Evolutionary conservation across 305 asterid genomes (phyloP).

Genomic region (Plantago lanceolata): DNA sequence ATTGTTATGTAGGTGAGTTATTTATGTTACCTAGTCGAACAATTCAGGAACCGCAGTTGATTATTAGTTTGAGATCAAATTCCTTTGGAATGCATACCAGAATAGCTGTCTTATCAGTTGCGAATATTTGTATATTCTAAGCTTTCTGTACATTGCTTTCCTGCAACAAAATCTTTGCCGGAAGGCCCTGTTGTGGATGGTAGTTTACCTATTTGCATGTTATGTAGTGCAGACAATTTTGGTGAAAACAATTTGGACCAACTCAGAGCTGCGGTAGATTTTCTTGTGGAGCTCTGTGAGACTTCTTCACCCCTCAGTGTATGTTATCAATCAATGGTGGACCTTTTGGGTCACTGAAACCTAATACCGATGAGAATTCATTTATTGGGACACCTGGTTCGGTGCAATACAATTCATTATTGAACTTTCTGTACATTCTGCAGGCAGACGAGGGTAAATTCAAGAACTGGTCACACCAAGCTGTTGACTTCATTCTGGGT

Average conservation of each 20-base stretch:
- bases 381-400: slow-evolving; percentile 11
- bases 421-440: slow-evolving; percentile 24
- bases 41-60: background rate
- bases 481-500: slow-evolving; percentile 88
- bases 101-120: background rate
- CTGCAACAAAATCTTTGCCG: background rate
- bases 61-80: background rate
- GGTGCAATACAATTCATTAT: slow-evolving; percentile 11
- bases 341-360: slow-evolving; percentile 13
- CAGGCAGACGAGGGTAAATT: slow-evolving; percentile 61
- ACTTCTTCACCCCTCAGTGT: slow-evolving; percentile 48
- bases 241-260: slow-evolving; percentile 54
- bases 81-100: background rate
- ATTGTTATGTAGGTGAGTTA: background rate
- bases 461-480: slow-evolving; percentile 88
- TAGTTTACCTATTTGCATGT: background rate
- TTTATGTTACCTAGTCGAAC: background rate
- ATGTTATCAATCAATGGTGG: slow-evolving; percentile 31
- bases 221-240: slow-evolving; percentile 38
- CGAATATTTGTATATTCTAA: background rate
- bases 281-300: slow-evolving; percentile 90
- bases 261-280: slow-evolving; percentile 78
- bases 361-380: slow-evolving; percentile 14
- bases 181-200: slow-evolving; percentile 11
- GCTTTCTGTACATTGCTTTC: background rate